phyloP scores from a whole-genome alignment of 1,284 basidiomycete species.

The Apiotrichum montevideense region DNA sequence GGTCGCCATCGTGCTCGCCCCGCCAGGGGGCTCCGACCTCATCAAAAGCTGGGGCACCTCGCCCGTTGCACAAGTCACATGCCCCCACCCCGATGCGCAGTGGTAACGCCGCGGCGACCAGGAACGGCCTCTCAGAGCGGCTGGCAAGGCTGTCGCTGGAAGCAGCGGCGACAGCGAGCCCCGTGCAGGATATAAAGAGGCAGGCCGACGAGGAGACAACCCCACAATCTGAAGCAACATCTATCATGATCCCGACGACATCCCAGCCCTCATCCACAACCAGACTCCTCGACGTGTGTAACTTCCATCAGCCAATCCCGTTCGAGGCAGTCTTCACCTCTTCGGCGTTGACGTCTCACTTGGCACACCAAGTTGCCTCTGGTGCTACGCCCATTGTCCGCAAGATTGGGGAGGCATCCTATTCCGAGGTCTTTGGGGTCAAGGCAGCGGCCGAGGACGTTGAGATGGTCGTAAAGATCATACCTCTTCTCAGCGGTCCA shows the following conservation, averaged over 20 bases:
- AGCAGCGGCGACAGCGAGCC: neutral
- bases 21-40: neutral
- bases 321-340: constrained; percentile 12
- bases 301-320: neutral
- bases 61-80: neutral
- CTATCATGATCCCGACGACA: neutral
- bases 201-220: neutral
- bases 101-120: neutral
- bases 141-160: neutral
- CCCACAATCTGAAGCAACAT: too few species aligned
- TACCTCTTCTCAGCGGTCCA: constrained; percentile 17
- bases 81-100: neutral
- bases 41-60: neutral
- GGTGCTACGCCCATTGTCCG: constrained; percentile 41
- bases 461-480: constrained; percentile 29
- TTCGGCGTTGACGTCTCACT: constrained; percentile 1
- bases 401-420: constrained; percentile 95
- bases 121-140: neutral
- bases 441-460: constrained; percentile 47
- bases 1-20: neutral
- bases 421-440: constrained; percentile 92
- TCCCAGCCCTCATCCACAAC: neutral
- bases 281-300: neutral
- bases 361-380: neutral
- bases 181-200: neutral